Evolutionary conservation across 495 filamentous ascomycete species (phyloP).

Genomic region (Staphylotrichum tortipilum): DNA sequence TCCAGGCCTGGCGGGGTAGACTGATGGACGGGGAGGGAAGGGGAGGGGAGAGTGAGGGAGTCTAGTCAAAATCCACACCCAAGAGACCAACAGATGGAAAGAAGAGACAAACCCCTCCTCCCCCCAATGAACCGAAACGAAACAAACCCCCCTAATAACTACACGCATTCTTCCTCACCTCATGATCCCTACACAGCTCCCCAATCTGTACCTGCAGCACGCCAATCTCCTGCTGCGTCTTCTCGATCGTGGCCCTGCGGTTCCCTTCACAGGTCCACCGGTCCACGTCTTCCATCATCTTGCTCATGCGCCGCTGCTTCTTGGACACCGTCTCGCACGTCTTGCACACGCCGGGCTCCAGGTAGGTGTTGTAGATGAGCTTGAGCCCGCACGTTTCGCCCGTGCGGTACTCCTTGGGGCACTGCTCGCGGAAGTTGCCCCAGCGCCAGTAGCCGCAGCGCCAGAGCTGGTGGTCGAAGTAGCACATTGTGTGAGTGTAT

Average conservation of each 20-base stretch:
- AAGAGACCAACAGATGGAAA: neutral
- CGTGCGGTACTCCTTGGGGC: conserved; percentile 91
- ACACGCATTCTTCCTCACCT: conserved; percentile 25
- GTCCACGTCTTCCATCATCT: conserved; percentile 67
- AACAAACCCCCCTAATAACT: conserved; percentile 1
- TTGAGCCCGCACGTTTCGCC: conserved; percentile 98
- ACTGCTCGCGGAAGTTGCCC: conserved; percentile 90
- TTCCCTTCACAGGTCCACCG: conserved; percentile 73
- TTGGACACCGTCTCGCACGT: conserved; percentile 88
- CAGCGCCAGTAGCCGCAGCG: conserved; percentile 89
- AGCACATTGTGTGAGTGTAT: conserved; percentile 45
- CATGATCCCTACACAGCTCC: conserved; percentile 42
- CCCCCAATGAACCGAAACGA: neutral
- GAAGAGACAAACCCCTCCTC: neutral
- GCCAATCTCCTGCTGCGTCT: conserved; percentile 54
- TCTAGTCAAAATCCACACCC: neutral
- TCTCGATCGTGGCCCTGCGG: conserved; percentile 73
- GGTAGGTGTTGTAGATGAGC: conserved; percentile 65
- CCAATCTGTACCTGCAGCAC: conserved; percentile 60
- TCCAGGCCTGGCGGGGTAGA: too few species aligned
- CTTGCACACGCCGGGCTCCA: conserved; percentile 57
- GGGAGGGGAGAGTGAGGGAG: too few species aligned
- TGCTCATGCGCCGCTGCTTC: conserved; percentile 65
- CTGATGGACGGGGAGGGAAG: too few species aligned
- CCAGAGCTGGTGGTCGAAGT: conserved; percentile 55